phyloP scores from a whole-genome alignment of 768 basidiomycete species.

The Boletus rex-veris region DNA sequence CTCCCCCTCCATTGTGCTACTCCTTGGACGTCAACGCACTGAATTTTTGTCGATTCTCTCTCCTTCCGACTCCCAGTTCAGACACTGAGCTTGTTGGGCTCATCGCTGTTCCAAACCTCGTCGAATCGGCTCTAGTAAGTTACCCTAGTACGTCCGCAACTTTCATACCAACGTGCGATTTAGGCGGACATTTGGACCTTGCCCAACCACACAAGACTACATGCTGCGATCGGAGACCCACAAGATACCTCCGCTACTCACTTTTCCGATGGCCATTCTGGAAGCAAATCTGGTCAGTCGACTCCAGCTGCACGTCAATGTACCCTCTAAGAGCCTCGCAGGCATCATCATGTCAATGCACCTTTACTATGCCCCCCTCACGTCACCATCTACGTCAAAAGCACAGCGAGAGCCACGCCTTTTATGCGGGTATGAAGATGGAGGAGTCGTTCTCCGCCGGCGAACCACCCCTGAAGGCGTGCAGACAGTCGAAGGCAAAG shows the following conservation, averaged over 20 bases:
- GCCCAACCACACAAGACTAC: constrained; percentile 63
- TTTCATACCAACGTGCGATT: background rate
- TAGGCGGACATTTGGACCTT: constrained; percentile 89
- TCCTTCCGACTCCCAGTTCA: constrained; percentile 38
- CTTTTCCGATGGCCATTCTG: constrained; percentile 45
- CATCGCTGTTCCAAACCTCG: constrained; percentile 81
- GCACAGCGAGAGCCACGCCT: constrained; percentile 49
- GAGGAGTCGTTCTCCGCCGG: constrained; percentile 69
- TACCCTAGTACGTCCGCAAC: background rate
- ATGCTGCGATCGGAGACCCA: constrained; percentile 79
- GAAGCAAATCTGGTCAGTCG: constrained; percentile 52
- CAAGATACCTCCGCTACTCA: constrained; percentile 25
- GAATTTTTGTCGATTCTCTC: constrained; percentile 89
- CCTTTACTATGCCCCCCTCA: constrained; percentile 42
- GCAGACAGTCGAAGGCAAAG: constrained; percentile 58
- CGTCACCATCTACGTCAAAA: constrained; percentile 32
- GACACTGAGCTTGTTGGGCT: constrained; percentile 38
- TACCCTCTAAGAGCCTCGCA: constrained; percentile 23
- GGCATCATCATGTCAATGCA: constrained; percentile 91
- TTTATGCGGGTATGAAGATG: constrained; percentile 81
- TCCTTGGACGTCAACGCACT: constrained; percentile 89
- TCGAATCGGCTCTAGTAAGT: constrained; percentile 79
- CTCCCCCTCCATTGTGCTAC: constrained; percentile 51
- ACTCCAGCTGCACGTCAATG: background rate
- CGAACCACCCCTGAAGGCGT: constrained; percentile 39